These are phyloP conservation scores for Rhizophagus clarus DNA, from an alignment of 192 early-diverging fungal genomes.

Conservation along the genomic window DNA sequence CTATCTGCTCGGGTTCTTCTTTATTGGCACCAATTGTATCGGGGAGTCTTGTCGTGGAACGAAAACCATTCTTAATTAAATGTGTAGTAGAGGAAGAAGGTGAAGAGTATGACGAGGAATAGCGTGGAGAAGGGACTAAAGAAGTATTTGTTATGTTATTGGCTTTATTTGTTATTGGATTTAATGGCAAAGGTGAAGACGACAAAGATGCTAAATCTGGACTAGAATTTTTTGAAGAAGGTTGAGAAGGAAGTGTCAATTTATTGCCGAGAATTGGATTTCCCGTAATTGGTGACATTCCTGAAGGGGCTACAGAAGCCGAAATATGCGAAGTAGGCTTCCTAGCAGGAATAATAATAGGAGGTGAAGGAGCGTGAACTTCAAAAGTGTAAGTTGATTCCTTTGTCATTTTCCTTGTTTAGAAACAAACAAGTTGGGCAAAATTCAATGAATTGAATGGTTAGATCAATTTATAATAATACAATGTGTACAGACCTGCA, in stretches of 20 bases:
- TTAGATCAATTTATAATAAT: too few relatives aligned
- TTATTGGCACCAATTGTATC: not conserved
- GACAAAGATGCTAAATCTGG: not conserved
- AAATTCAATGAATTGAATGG: too few relatives aligned
- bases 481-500: too few relatives aligned
- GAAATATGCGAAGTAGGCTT: not conserved
- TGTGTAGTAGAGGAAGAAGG: not conserved
- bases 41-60: not conserved
- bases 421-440: not conserved
- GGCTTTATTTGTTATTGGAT: not conserved
- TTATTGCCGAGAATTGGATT: not conserved
- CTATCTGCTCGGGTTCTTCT: not conserved
- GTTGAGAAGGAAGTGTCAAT: not conserved
- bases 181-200: not conserved
- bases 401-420: slow-evolving; percentile 5
- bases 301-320: not conserved
- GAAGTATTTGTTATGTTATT: not conserved
- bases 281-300: slow-evolving; percentile 14
- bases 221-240: not conserved
- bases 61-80: not conserved
- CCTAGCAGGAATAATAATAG: not conserved
- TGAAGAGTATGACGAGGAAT: not conserved
- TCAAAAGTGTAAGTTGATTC: not conserved
- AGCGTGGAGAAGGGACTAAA: not conserved
- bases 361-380: not conserved